These are phyloP conservation scores for Fusarium tjaetaba DNA, from an alignment of 2,329 filamentous ascomycete species.

Conservation along the genomic window DNA sequence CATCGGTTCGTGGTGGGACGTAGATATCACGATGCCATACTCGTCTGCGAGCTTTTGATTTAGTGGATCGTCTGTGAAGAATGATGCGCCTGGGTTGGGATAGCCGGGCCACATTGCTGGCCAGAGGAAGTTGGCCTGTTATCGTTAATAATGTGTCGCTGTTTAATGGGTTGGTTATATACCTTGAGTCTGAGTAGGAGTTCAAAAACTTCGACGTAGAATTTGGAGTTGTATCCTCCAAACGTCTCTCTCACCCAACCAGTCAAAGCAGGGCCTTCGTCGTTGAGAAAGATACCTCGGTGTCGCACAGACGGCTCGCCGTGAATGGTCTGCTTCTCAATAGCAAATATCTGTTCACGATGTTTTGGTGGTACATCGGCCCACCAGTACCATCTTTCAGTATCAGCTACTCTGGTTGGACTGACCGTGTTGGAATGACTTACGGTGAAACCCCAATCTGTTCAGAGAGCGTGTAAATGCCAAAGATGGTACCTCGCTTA, in stretches of 20 bases:
- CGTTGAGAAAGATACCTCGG: conserved; percentile 71
- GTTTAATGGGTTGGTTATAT: fast-evolving
- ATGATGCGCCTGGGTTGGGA: conserved; percentile 61
- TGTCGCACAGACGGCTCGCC: conserved; percentile 67
- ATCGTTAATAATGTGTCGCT: fast-evolving
- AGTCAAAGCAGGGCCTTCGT: conserved; percentile 59
- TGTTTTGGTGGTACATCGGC: conserved; percentile 26
- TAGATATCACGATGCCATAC: conserved; percentile 27
- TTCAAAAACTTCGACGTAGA: conserved; percentile 72
- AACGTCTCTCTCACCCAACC: conserved; percentile 64
- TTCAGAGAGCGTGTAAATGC: conserved; percentile 23
- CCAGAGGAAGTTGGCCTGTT: conserved; percentile 70
- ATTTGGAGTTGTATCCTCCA: conserved; percentile 63
- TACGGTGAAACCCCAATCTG: conserved; percentile 33
- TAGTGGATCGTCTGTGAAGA: conserved; percentile 68
- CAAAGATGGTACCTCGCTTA: conserved; percentile 24
- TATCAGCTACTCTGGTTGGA: fast-evolving
- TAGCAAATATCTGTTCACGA: not conserved
- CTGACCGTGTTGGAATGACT: fast-evolving
- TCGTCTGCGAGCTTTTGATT: conserved; percentile 67
- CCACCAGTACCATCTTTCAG: conserved; percentile 36
- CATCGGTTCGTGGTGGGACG: conserved; percentile 32
- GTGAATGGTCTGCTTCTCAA: conserved; percentile 37
- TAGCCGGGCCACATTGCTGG: conserved; percentile 71
- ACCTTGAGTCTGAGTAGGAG: conserved; percentile 50